A percentile compares a stretch with the other conserved stretches of the same genome.
Evolutionary conservation across 257 asterid genomes (phyloP).

Genomic region (Ballota nigra): DNA sequence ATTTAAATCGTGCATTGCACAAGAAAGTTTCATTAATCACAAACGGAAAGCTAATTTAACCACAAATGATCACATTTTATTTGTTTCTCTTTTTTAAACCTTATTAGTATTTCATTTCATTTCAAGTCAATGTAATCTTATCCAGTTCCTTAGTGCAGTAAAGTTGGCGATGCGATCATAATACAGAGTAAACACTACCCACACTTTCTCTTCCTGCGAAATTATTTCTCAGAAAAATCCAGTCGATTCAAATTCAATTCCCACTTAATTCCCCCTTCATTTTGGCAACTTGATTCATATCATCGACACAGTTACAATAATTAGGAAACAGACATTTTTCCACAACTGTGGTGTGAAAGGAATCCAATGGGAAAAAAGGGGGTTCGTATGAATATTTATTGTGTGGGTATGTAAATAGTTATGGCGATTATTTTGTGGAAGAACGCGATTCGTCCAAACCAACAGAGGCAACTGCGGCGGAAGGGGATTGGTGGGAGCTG

Average conservation of each 20-base stretch:
- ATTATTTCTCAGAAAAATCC: not conserved
- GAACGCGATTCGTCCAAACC: constrained; percentile 40
- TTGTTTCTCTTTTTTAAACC: no score
- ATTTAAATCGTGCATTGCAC: no score
- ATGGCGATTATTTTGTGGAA: constrained; percentile 25
- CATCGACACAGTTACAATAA: constrained; percentile 10
- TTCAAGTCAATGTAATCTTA: not conserved
- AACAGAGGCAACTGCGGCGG: constrained; percentile 39
- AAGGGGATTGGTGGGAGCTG: constrained; percentile 44
- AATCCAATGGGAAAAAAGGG: constrained; percentile 33
- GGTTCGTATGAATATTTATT: constrained; percentile 26
- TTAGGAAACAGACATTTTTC: constrained; percentile 27
- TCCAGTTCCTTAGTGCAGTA: constrained; percentile 16
- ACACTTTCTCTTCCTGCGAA: not conserved
- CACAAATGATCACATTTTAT: no score
- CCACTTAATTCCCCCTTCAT: constrained; percentile 21
- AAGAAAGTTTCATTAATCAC: no score
- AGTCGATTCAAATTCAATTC: constrained; percentile 16
- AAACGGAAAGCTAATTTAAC: no score
- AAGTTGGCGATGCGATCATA: not conserved
- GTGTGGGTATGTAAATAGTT: constrained; percentile 27
- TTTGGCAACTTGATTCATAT: constrained; percentile 40
- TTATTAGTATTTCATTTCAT: no score
- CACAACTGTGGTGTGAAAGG: constrained; percentile 48
- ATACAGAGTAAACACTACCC: not conserved